Evolutionary conservation across 140 eudicot genomes (phyloP).

Genomic region (Cichorium intybus): DNA sequence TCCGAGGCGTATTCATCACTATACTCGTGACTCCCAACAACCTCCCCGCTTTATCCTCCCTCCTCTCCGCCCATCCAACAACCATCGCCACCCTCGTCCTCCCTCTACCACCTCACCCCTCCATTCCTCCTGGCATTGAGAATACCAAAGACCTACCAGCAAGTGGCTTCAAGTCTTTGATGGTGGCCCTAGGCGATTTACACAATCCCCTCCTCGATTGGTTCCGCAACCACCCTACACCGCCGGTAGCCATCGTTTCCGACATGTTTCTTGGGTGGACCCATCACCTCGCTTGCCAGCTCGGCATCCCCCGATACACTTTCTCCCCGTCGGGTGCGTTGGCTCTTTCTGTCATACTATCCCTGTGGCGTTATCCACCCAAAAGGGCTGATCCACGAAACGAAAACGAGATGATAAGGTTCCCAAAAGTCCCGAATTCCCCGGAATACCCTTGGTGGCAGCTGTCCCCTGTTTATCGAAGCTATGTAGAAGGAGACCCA

Average conservation of each 20-base stretch:
- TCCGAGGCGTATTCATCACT: conserved; percentile 45
- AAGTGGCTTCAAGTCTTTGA: conserved; percentile 31
- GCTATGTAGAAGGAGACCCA: conserved; percentile 34
- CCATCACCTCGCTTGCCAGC: conserved; percentile 36
- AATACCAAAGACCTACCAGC: conserved; percentile 44
- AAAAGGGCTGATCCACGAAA: conserved; percentile 21
- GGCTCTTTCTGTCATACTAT: conserved; percentile 39
- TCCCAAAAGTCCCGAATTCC: conserved; percentile 39
- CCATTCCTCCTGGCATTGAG: conserved; percentile 56
- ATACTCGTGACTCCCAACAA: conserved; percentile 57
- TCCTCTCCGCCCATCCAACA: conserved; percentile 49
- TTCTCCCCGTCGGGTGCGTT: conserved; percentile 60
- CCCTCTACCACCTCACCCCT: conserved; percentile 55
- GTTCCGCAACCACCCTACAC: conserved; percentile 53
- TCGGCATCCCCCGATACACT: conserved; percentile 40
- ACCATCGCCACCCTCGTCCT: conserved; percentile 54
- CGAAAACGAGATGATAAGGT: conserved; percentile 19
- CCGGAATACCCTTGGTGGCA: conserved; percentile 68
- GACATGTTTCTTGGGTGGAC: conserved; percentile 72
- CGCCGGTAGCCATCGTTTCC: conserved; percentile 58
- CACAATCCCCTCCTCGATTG: conserved; percentile 40
- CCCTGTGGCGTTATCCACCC: conserved; percentile 44
- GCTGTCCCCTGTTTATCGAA: conserved; percentile 48
- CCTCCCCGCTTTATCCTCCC: conserved; percentile 34
- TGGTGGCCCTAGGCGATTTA: conserved; percentile 33